Evolutionary conservation across 225 moss, liverwort and hornwort genomes (phyloP).

Genomic region (Anthoceros angustus): DNA sequence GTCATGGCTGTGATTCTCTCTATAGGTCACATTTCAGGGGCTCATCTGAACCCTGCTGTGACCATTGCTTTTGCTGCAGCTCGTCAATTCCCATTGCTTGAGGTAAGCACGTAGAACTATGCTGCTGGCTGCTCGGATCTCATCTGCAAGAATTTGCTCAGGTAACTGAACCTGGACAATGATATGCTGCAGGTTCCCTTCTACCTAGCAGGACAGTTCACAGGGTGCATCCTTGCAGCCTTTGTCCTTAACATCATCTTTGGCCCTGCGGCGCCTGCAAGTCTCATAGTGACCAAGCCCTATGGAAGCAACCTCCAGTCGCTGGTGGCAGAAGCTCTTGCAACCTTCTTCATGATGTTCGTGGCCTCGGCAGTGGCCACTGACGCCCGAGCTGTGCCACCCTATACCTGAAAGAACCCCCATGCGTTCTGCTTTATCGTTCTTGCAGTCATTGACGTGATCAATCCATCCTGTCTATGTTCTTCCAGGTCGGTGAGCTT

Average conservation of each 20-base stretch:
- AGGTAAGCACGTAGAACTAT: slow-evolving; percentile 12
- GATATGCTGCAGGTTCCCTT: background rate
- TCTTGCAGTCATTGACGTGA: background rate
- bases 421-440: background rate
- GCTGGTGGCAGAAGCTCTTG: background rate
- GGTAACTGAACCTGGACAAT: background rate
- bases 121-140: too few species aligned
- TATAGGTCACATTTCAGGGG: slow-evolving; percentile 33
- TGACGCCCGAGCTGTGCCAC: background rate
- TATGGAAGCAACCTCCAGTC: background rate
- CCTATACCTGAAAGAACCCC: background rate
- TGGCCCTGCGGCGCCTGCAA: background rate
- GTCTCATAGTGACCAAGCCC: background rate
- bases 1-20: slow-evolving; percentile 27
- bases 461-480: background rate
- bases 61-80: slow-evolving; percentile 31
- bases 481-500: slow-evolving; percentile 25
- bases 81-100: slow-evolving; percentile 32
- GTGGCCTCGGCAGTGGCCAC: background rate
- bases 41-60: slow-evolving; percentile 36
- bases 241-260: background rate
- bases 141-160: too few species aligned
- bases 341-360: slow-evolving; percentile 1
- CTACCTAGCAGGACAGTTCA: background rate
- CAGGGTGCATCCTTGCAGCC: background rate